phyloP scores from a whole-genome alignment of 805 yeast genomes.

The Sporopachydermia lactativora region DNA sequence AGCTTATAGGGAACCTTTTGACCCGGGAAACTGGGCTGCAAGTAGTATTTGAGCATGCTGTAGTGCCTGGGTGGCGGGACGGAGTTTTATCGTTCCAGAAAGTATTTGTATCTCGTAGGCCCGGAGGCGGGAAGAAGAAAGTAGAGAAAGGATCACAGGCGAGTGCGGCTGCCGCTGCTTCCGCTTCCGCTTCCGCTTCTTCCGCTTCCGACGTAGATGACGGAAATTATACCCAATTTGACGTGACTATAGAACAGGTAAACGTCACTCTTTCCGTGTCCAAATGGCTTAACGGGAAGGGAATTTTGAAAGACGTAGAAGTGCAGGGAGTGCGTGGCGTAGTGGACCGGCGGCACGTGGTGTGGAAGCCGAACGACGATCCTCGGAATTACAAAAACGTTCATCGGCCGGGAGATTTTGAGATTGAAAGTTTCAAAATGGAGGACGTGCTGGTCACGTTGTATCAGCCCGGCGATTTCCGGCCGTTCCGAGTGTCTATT shows the following conservation, averaged over 20 bases:
- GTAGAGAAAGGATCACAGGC: conserved; percentile 64
- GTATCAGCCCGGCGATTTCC: conserved; percentile 64
- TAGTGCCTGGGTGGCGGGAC: conserved; percentile 86
- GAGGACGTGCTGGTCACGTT: conserved; percentile 77
- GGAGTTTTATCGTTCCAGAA: conserved; percentile 75
- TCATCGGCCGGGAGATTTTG: conserved; percentile 82
- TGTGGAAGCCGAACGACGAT: conserved; percentile 70
- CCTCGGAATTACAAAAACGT: conserved; percentile 68
- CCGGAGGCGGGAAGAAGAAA: conserved; percentile 31
- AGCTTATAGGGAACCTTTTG: conserved; percentile 64
- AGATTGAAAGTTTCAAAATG: conserved; percentile 67
- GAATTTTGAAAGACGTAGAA: conserved; percentile 69
- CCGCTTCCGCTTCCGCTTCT: conserved; percentile 10
- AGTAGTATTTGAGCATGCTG: conserved; percentile 85
- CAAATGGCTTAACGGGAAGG: conserved; percentile 84
- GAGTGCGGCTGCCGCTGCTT: conserved; percentile 51
- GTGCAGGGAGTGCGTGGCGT: conserved; percentile 83
- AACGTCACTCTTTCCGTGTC: conserved; percentile 66
- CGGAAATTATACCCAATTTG: conserved; percentile 95
- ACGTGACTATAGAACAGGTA: conserved; percentile 75
- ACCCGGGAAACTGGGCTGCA: conserved; percentile 72
- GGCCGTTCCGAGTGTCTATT: conserved; percentile 80
- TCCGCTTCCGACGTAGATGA: conserved; percentile 24
- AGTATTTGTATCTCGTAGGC: conserved; percentile 78
- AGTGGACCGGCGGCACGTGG: conserved; percentile 79